Conservation (phyloP, 257 asterid species). For the Eustoma russellianum region DNA sequence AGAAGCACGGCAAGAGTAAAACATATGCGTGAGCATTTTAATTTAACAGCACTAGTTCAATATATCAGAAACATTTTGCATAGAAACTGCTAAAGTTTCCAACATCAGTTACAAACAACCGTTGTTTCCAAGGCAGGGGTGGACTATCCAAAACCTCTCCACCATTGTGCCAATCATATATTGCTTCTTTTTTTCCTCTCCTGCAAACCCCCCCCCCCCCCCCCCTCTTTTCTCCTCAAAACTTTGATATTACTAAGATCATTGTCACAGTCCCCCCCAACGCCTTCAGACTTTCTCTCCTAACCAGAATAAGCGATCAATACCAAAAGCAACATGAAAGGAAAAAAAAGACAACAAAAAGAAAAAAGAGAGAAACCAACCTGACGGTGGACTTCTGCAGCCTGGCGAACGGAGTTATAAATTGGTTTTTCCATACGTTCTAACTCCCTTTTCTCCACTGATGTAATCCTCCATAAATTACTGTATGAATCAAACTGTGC, state of each 20-base stretch:
- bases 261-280: background rate
- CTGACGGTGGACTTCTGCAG: conserved; percentile 99
- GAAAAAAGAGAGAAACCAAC: conserved; percentile 29
- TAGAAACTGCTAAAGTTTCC: too few species aligned
- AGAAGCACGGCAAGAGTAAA: conserved; percentile 1
- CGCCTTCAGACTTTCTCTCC: background rate
- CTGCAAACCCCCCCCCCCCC: too few species aligned
- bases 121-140: too few species aligned
- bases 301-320: background rate
- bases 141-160: too few species aligned
- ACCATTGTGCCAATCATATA: background rate
- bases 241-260: background rate
- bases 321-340: too few species aligned
- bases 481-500: conserved; percentile 21
- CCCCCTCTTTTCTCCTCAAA: too few species aligned
- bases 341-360: background rate
- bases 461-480: conserved; percentile 93
- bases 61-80: too few species aligned
- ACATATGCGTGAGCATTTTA: background rate
- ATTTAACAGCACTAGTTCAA: background rate
- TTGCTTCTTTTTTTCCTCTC: too few species aligned
- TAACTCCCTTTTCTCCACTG: conserved; percentile 93
- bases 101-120: too few species aligned
- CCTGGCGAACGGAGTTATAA: conserved; percentile 88
- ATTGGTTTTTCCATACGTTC: conserved; percentile 85